A percentile compares a stretch with the other conserved stretches of the same genome.
These are phyloP conservation scores for Magnolia kwangsiensis DNA, from an alignment of 164 flowering plant species.

Conservation along the genomic window DNA sequence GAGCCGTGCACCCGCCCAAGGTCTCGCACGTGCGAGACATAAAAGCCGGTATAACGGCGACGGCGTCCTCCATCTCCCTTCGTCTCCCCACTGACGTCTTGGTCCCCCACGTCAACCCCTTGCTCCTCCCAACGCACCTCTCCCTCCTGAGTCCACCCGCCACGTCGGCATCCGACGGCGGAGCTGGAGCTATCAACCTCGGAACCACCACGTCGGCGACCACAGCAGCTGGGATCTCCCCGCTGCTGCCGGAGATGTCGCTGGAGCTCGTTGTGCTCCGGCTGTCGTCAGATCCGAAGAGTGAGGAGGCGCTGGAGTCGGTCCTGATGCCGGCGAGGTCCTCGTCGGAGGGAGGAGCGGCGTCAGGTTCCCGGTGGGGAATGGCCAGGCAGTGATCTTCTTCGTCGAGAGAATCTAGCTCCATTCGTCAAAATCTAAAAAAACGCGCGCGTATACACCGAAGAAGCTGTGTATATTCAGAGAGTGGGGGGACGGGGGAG, in stretches of 20 bases:
- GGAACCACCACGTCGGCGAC: conserved; percentile 10
- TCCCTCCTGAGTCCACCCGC: conserved; percentile 16
- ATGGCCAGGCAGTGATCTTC: conserved; percentile 26
- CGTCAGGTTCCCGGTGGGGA: conserved; percentile 16
- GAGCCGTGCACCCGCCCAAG: conserved; percentile 65
- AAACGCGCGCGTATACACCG: not conserved
- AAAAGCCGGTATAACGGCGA: conserved; percentile 50
- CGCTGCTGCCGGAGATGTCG: conserved; percentile 34
- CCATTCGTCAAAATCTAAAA: not conserved
- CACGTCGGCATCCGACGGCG: not conserved
- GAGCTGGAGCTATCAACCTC: not conserved
- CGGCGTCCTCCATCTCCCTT: conserved; percentile 77
- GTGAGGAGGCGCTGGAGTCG: conserved; percentile 18
- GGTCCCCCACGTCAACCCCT: conserved; percentile 48
- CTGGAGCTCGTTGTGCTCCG: conserved; percentile 23
- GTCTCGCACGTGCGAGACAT: conserved; percentile 43
- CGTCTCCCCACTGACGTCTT: conserved; percentile 60
- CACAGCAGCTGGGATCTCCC: conserved; percentile 31
- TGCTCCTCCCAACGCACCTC: conserved; percentile 50
- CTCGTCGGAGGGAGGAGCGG: conserved; percentile 13
- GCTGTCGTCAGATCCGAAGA: conserved; percentile 23
- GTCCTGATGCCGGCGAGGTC: not conserved
- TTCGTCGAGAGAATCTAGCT: conserved; percentile 7
- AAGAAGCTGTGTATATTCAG: not conserved
- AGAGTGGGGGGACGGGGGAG: not conserved